Evolutionary conservation across 257 asterid genomes (phyloP).

Genomic region (Primulina tabacum): DNA sequence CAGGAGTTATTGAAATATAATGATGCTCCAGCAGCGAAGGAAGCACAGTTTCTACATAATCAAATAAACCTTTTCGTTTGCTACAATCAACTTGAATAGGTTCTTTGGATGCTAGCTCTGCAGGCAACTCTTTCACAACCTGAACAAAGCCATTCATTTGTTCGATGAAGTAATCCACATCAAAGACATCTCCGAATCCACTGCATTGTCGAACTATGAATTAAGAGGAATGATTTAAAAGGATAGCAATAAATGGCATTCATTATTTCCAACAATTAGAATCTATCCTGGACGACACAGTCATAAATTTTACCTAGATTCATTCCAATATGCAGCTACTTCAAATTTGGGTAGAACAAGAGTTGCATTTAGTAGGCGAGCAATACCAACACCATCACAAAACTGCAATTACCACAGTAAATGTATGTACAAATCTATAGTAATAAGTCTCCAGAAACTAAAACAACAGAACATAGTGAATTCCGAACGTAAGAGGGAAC

Average conservation of each 20-base stretch:
- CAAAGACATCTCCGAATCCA: constrained; percentile 84
- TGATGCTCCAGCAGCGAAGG: constrained; percentile 80
- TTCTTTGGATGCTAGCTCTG: constrained; percentile 76
- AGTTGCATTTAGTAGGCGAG: constrained; percentile 94
- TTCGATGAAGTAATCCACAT: constrained; percentile 81
- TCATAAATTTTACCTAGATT: constrained; percentile 57
- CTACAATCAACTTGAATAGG: constrained; percentile 92
- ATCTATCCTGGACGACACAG: background rate
- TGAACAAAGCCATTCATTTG: constrained; percentile 71
- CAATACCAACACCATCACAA: constrained; percentile 97
- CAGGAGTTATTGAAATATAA: constrained; percentile 84
- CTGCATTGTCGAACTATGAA: constrained; percentile 40
- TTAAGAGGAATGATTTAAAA: constrained; percentile 19
- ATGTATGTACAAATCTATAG: background rate
- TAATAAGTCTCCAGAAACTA: constrained; percentile 9
- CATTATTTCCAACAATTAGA: background rate
- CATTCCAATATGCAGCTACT: constrained; percentile 98
- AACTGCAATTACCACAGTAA: constrained; percentile 46
- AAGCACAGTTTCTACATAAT: constrained; percentile 78
- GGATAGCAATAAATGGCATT: constrained; percentile 16
- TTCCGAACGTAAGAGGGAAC: constrained; percentile 9
- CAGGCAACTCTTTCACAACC: constrained; percentile 81
- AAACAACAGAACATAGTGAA: background rate
- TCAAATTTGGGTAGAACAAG: constrained; percentile 92
- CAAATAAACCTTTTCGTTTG: constrained; percentile 91